Percentiles rank a stretch among this genome's conserved stretches.
Conservation (phyloP, 2,329 filamentous ascomycete genomes). For the Xylariaceae sp. region DNA sequence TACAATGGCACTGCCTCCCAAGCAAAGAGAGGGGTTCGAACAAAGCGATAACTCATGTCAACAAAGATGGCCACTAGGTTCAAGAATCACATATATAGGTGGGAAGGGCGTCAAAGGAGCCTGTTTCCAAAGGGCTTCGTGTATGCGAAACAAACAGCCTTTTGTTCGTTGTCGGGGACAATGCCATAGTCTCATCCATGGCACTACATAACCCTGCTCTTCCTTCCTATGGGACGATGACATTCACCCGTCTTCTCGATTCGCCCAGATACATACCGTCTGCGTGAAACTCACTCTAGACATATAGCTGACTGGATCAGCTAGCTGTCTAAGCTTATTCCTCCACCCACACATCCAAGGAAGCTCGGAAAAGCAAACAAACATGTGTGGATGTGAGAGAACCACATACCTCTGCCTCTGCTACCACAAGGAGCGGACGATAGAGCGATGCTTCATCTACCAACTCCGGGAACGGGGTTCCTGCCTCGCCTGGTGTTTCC, state of each 20-base stretch:
- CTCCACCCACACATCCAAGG: background rate
- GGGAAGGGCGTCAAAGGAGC: background rate
- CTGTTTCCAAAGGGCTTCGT: background rate
- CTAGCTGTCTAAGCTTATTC: background rate
- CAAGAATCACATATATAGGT: no score
- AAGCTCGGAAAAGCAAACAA: background rate
- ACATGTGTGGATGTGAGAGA: slow-evolving; percentile 19
- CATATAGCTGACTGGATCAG: background rate
- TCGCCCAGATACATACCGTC: background rate
- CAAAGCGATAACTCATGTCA: no score
- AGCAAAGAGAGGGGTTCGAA: no score
- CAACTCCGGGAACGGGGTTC: slow-evolving; percentile 11
- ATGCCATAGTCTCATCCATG: slow-evolving; percentile 1
- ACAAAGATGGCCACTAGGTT: no score
- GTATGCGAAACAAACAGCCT: background rate
- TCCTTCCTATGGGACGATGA: background rate
- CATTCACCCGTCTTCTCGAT: background rate
- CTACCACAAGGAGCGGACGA: slow-evolving; percentile 22
- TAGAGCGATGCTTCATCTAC: slow-evolving; percentile 19
- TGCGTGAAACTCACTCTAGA: background rate
- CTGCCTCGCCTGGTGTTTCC: slow-evolving; percentile 14
- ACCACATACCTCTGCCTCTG: slow-evolving; percentile 21
- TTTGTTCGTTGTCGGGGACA: background rate
- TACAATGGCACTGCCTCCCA: no score
- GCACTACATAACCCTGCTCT: slow-evolving; percentile 1